Base-by-base conservation (phyloP, 768 basidiomycete genomes). In the Crassisporium funariophilum region DNA sequence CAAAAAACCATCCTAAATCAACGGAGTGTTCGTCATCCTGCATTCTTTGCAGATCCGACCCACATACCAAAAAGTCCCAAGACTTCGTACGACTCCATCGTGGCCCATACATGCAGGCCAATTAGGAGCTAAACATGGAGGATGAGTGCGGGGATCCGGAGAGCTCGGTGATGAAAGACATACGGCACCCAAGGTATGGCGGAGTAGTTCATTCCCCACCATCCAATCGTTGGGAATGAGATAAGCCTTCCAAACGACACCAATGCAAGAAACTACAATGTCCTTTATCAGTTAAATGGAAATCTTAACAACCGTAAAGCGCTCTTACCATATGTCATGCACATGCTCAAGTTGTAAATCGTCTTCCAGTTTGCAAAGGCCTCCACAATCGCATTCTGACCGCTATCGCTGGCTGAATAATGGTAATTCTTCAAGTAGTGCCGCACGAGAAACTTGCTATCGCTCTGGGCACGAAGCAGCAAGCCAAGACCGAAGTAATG, bases 351-450 rank as follows among this genome's bases (percentile, higher is more conserved):
- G 65, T 98, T 98, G 64, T 95, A 98, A 20, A 91, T 76, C 4
- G 76, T 76, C 67, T 98, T 98, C 94, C 95, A 99, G 65, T 97
- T 98, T 20, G 80, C 76, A 57, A 98, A 99, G 0, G 95, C 92
- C 62, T 99, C 97, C 29, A 84, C 76, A n/a, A 94, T 81, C 0
- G 95, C 95, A 36, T 84, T 82, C 47, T 83, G 76, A 4, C 80
- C 82, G 12, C 77, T 80, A 45, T 88, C 84, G 47, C 82, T 74
- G 36, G 74, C 72, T 10, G 84, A 78, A 65, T 98, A 98, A 57
- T 92, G 84, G 60, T 98, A 99, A 60, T 98, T 84, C 74, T 95
- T 93, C 57, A 97, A 68, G 62, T 88, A 98, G 65, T 99, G 97
- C 53, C 92, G 72, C 20, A 98, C 97, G 29, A 98, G 69, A 72